Percentiles rank a stretch among this genome's conserved stretches.
Evolutionary conservation across 805 yeast genomes (phyloP).

Genomic region (Sugiyamaella valdiviana): DNA sequence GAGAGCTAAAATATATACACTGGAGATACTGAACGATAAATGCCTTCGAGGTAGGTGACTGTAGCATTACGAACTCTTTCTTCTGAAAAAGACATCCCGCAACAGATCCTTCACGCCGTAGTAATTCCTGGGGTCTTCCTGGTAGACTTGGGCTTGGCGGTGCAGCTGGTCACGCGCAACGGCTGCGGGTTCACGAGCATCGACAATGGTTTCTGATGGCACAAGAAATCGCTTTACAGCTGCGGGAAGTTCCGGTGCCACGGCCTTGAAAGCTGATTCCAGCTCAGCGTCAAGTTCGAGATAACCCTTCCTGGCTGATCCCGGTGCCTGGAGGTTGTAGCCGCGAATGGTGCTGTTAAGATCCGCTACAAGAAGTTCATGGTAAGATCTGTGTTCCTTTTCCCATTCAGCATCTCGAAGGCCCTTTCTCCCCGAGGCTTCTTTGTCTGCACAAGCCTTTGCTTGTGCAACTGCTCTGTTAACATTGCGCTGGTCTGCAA

Average conservation of each 20-base stretch:
- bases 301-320: constrained; percentile 53
- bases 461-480: constrained; percentile 4
- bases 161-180: constrained; percentile 1
- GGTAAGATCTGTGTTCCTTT: constrained; percentile 21
- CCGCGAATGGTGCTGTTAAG: constrained; percentile 49
- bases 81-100: constrained; percentile 15
- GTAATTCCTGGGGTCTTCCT: constrained; percentile 26
- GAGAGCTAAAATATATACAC: background rate
- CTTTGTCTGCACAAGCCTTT: constrained; percentile 14
- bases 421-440: background rate
- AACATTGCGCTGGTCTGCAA: background rate
- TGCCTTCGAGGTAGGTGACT: too few relatives aligned
- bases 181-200: background rate
- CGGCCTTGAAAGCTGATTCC: constrained; percentile 34
- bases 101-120: constrained; percentile 27
- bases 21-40: background rate
- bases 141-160: constrained; percentile 5
- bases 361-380: constrained; percentile 33
- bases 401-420: constrained; percentile 36
- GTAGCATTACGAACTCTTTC: background rate
- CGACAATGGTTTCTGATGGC: constrained; percentile 1
- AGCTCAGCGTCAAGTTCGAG: constrained; percentile 42
- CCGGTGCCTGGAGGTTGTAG: constrained; percentile 59
- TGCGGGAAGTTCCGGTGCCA: constrained; percentile 21
- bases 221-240: constrained; percentile 10